phyloP scores from a whole-genome alignment of 2,329 filamentous ascomycete genomes.

The Colletotrichum sp. region DNA sequence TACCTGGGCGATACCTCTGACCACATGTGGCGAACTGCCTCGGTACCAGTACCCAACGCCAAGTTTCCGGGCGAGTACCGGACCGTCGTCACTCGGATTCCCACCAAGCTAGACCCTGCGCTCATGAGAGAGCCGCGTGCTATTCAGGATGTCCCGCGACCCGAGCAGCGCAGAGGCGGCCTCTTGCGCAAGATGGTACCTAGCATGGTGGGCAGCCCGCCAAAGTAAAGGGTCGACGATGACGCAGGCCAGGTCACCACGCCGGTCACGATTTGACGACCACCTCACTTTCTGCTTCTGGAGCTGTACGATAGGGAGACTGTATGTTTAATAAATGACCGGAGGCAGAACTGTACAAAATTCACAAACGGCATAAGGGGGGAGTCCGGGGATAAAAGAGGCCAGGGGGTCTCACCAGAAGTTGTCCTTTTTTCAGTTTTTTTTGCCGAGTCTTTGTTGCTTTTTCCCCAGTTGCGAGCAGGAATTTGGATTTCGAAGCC shows the following conservation, averaged over 20 bases:
- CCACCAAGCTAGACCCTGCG: conserved; percentile 81
- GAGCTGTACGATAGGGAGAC: conserved; percentile 17
- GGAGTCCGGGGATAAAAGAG: conserved; percentile 17
- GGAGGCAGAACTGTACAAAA: conserved; percentile 21
- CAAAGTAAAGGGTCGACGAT: conserved; percentile 21
- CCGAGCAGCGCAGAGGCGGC: conserved; percentile 56
- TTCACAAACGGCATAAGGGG: conserved; percentile 8
- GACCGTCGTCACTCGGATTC: conserved; percentile 67
- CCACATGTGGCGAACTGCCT: conserved; percentile 78
- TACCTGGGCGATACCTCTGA: conserved; percentile 78
- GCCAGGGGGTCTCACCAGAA: conserved; percentile 11
- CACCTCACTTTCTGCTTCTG: conserved; percentile 7
- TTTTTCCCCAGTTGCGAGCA: neutral
- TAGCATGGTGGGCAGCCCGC: conserved; percentile 50
- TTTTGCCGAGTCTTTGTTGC: neutral
- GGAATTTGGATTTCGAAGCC: conserved; percentile 15
- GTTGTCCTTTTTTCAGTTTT: neutral
- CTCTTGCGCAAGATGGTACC: conserved; percentile 63
- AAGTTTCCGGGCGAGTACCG: conserved; percentile 70
- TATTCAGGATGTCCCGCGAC: conserved; percentile 83
- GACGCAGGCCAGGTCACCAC: neutral
- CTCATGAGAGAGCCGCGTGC: conserved; percentile 92
- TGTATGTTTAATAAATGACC: conserved; percentile 20
- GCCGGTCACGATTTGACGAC: conserved; percentile 17
- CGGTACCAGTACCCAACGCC: conserved; percentile 63